phyloP scores from a whole-genome alignment of 306 rosid species.

The Acacia confusa region DNA sequence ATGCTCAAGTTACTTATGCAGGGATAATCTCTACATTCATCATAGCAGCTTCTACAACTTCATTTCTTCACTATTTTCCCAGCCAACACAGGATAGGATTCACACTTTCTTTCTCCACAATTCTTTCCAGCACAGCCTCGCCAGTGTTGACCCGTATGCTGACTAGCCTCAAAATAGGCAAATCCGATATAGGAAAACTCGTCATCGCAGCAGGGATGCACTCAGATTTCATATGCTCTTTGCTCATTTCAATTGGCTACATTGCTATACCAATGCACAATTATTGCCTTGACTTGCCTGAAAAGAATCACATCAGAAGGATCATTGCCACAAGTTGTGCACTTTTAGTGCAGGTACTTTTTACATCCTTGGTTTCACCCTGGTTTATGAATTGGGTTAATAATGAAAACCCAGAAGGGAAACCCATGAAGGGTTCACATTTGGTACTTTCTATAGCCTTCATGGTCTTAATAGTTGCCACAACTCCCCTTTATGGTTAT shows the following conservation, averaged over 20 bases:
- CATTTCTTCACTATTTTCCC: constrained; percentile 43
- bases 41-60: constrained; percentile 40
- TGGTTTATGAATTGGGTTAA: constrained; percentile 79
- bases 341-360: constrained; percentile 45
- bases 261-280: constrained; percentile 41
- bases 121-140: constrained; percentile 80
- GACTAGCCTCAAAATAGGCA: constrained; percentile 73
- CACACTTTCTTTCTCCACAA: constrained; percentile 57
- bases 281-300: background rate
- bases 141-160: constrained; percentile 79
- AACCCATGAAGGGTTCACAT: constrained; percentile 84
- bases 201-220: constrained; percentile 86
- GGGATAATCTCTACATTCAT: constrained; percentile 67
- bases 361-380: constrained; percentile 70
- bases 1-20: constrained; percentile 69
- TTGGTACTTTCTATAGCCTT: constrained; percentile 76
- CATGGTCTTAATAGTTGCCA: constrained; percentile 61
- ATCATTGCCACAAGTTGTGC: constrained; percentile 35
- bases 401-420: constrained; percentile 93
- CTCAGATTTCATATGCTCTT: constrained; percentile 72
- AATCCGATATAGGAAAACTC: constrained; percentile 85
- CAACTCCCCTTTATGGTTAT: constrained; percentile 56
- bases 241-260: constrained; percentile 65
- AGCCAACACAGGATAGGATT: constrained; percentile 20
- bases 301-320: background rate